Percentiles rank a stretch among this genome's conserved stretches.
Evolutionary conservation across 768 basidiomycete species (phyloP).

Genomic region (Clavulina sp.): DNA sequence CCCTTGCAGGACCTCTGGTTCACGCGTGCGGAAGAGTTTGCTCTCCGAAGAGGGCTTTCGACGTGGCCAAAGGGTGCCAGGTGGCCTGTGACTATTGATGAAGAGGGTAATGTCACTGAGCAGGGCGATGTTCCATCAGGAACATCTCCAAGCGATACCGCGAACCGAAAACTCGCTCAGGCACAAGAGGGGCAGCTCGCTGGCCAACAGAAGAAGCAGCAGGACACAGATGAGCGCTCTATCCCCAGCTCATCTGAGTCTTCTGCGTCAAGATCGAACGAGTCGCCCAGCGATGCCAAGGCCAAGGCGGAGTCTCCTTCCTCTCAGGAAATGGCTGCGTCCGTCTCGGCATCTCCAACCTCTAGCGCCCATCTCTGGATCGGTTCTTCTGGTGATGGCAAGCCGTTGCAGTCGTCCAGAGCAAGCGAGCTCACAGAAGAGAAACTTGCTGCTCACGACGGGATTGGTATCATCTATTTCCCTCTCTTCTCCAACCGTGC

Average conservation of each 20-base stretch:
- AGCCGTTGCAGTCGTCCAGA: no score
- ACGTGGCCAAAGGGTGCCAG: constrained; percentile 14
- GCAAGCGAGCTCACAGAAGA: constrained; percentile 13
- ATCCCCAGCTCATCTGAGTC: no score
- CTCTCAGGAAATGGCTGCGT: constrained; percentile 6
- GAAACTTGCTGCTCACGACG: constrained; percentile 11
- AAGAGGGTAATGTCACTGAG: constrained; percentile 4
- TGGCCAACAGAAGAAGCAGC: neutral
- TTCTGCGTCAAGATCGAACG: no score
- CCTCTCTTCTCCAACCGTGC: constrained; percentile 13
- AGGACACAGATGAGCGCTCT: neutral
- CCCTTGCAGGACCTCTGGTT: constrained; percentile 17
- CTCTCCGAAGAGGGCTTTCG: neutral
- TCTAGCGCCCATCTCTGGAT: constrained; percentile 12
- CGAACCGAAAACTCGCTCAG: neutral
- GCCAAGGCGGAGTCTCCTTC: constrained; percentile 10
- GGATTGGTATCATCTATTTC: constrained; percentile 16
- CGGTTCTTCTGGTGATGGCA: constrained; percentile 13
- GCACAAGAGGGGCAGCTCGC: neutral
- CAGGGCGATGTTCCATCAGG: neutral
- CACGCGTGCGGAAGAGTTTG: constrained; percentile 15
- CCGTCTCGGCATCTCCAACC: neutral
- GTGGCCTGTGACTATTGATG: constrained; percentile 12
- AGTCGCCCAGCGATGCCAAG: no score
- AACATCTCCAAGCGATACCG: neutral